Percentiles rank a stretch among this genome's conserved stretches.
Conservation (phyloP, 805 yeast species). For the Nakazawaea populi region DNA sequence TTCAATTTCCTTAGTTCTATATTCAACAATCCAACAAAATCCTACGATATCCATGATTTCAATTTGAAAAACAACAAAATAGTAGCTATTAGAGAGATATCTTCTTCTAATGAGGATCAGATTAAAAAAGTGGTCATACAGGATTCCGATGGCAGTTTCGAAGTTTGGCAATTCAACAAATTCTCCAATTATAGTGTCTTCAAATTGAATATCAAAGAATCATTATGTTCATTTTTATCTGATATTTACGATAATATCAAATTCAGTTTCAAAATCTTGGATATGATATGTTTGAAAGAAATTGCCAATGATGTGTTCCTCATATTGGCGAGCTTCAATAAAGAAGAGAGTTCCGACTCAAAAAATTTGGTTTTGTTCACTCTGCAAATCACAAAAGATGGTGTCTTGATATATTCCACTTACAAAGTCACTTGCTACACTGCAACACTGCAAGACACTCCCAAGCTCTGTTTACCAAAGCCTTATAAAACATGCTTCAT, state of each 20-base stretch:
- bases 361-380: slow-evolving; percentile 47
- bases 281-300: slow-evolving; percentile 45
- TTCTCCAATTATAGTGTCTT: slow-evolving; percentile 22
- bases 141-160: slow-evolving; percentile 39
- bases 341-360: slow-evolving; percentile 20
- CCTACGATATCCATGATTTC: slow-evolving; percentile 17
- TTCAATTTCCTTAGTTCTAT: slow-evolving; percentile 14
- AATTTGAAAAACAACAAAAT: slow-evolving; percentile 35
- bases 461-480: slow-evolving; percentile 49
- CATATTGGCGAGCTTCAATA: slow-evolving; percentile 40
- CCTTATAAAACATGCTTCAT: slow-evolving; percentile 47
- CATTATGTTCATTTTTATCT: slow-evolving; percentile 15
- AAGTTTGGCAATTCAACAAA: slow-evolving; percentile 26
- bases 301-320: slow-evolving; percentile 36
- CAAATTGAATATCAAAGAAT: slow-evolving; percentile 19
- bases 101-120: slow-evolving; percentile 34
- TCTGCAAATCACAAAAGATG: slow-evolving; percentile 42
- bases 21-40: slow-evolving; percentile 3
- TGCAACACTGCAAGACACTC: slow-evolving; percentile 24
- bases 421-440: slow-evolving; percentile 54
- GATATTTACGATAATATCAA: slow-evolving; percentile 44
- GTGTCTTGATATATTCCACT: slow-evolving; percentile 53
- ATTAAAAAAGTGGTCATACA: slow-evolving; percentile 33
- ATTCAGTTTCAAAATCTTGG: slow-evolving; percentile 50
- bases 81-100: slow-evolving; percentile 52